A percentile compares a stretch with the other conserved stretches of the same genome.
These are phyloP conservation scores for Alternaria metachromatica DNA, from an alignment of 2,329 filamentous ascomycete genomes.

Conservation along the genomic window DNA sequence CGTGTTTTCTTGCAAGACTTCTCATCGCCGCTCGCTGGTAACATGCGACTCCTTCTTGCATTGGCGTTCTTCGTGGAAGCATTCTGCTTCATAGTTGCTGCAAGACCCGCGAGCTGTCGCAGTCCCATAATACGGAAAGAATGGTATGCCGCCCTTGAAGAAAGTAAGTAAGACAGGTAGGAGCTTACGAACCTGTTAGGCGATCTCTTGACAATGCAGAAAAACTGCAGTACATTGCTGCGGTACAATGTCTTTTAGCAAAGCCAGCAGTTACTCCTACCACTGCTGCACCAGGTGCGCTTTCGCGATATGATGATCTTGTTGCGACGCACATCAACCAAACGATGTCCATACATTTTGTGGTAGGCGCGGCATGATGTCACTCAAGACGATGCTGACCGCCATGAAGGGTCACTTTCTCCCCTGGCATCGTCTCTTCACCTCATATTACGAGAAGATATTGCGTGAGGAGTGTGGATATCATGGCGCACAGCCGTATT, in stretches of 20 bases:
- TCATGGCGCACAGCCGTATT: neutral
- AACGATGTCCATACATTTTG: neutral
- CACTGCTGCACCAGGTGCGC: neutral
- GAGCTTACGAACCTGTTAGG: neutral
- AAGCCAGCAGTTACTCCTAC: neutral
- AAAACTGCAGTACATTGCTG: neutral
- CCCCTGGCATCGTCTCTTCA: neutral
- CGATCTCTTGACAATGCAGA: neutral
- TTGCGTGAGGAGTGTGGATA: neutral
- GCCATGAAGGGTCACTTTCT: neutral
- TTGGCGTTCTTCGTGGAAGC: neutral
- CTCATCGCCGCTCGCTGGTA: neutral
- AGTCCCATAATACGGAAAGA: neutral
- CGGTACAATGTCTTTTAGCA: neutral
- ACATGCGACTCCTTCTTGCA: neutral
- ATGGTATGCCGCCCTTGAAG: neutral
- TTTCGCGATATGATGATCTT: neutral
- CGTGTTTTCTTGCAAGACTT: neutral
- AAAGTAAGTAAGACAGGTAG: neutral
- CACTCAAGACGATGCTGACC: neutral
- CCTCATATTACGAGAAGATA: neutral
- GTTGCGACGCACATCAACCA: slow-evolving; percentile 27
- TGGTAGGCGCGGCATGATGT: neutral
- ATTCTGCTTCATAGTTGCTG: neutral
- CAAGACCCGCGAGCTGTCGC: neutral